phyloP scores from a whole-genome alignment of 23 red algal genomes.

The Cyanidiococcus yangmingshanensis region DNA sequence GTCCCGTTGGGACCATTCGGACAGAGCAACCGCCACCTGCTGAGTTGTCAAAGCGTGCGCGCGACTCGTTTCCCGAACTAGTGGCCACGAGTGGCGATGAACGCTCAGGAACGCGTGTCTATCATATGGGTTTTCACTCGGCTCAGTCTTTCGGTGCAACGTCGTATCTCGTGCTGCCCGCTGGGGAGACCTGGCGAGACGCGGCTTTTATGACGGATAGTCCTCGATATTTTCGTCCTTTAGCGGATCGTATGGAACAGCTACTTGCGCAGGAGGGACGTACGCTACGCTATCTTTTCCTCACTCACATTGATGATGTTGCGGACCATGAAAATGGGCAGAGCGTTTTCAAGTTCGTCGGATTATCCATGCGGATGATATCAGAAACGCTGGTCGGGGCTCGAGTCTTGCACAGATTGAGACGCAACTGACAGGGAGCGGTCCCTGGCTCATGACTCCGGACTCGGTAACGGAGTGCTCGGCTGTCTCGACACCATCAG shows the following conservation, averaged over 20 bases:
- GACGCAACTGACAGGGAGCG: slow-evolving; percentile 3
- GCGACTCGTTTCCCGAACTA: slow-evolving; percentile 21
- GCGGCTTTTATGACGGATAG: slow-evolving; percentile 20
- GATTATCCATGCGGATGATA: slow-evolving; percentile 25
- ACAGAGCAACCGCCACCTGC: neutral
- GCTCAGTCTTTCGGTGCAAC: slow-evolving; percentile 24
- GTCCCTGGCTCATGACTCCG: slow-evolving; percentile 20
- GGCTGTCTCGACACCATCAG: neutral
- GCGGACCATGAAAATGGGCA: slow-evolving; percentile 29
- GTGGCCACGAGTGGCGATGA: slow-evolving; percentile 2
- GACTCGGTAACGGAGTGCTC: neutral
- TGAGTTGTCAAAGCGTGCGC: slow-evolving; percentile 9
- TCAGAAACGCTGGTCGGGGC: neutral
- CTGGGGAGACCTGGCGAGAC: neutral
- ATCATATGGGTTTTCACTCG: slow-evolving; percentile 26
- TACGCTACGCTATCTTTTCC: slow-evolving; percentile 5
- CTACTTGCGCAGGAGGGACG: neutral
- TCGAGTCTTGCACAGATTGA: neutral
- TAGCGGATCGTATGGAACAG: slow-evolving; percentile 11
- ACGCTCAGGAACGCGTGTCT: slow-evolving; percentile 7
- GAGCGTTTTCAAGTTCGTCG: slow-evolving; percentile 14
- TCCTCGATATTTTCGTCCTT: slow-evolving; percentile 23
- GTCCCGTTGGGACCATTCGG: slow-evolving; percentile 26
- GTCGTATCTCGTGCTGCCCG: slow-evolving; percentile 18
- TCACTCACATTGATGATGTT: slow-evolving; percentile 25